Conservation (phyloP, 768 basidiomycete genomes). For the Cyclocybe cylindracea region DNA sequence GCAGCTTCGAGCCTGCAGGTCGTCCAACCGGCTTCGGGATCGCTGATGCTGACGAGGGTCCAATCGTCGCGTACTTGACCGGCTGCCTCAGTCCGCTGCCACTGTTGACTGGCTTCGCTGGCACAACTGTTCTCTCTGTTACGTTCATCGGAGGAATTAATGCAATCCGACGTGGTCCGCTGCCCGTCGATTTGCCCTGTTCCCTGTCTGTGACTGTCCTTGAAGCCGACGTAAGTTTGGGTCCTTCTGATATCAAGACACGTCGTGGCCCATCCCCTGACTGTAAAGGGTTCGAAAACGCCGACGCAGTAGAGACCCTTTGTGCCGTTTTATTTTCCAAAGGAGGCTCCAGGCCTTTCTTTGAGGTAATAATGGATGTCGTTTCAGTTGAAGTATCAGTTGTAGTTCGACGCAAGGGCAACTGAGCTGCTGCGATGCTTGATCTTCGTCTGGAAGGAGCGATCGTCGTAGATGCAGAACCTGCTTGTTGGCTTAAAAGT, state of each 20-base stretch:
- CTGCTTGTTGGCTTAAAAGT: constrained; percentile 4
- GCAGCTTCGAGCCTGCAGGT: constrained; percentile 20
- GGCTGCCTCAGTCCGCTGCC: constrained; percentile 24
- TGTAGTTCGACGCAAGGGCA: constrained; percentile 3
- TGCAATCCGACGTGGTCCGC: constrained; percentile 39
- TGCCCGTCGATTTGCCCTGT: constrained; percentile 13
- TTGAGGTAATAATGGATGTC: not conserved
- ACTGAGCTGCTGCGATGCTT: constrained; percentile 1
- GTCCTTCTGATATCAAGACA: constrained; percentile 28
- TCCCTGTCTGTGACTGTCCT: constrained; percentile 12
- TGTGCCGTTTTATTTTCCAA: not conserved
- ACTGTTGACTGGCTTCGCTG: constrained; percentile 2
- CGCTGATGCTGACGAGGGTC: constrained; percentile 21
- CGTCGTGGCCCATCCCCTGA: constrained; percentile 27
- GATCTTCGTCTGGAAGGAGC: constrained; percentile 13
- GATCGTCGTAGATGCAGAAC: constrained; percentile 1
- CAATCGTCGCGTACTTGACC: constrained; percentile 19
- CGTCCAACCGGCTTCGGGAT: constrained; percentile 29
- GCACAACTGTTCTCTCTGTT: constrained; percentile 4
- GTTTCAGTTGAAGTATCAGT: constrained; percentile 3
- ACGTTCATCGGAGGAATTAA: constrained; percentile 14
- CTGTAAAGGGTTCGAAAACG: not conserved
- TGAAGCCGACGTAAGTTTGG: constrained; percentile 14
- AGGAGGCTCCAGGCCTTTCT: not conserved
- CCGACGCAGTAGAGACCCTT: not conserved